Percentiles rank a stretch among this genome's conserved stretches.
Conservation (phyloP, 371 early-diverging fungal species). For the Chytridium lagenaria region DNA sequence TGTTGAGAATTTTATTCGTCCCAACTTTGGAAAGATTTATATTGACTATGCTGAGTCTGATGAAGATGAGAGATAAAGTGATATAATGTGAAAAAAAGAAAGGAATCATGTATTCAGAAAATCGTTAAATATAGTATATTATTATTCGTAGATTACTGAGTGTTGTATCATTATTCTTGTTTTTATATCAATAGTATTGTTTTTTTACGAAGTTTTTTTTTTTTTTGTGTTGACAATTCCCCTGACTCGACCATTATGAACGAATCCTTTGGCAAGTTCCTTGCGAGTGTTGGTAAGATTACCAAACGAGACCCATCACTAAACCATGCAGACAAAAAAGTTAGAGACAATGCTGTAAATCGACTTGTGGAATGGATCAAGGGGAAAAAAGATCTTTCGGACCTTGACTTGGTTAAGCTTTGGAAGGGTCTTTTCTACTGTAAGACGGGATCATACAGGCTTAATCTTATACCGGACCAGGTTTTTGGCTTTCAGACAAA, state of each 20-base stretch:
- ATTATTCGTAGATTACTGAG: not conserved
- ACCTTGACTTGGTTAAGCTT: constrained; percentile 78
- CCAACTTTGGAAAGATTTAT: constrained; percentile 2
- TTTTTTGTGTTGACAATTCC: not conserved
- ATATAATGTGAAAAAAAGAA: not conserved
- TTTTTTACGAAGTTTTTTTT: not conserved
- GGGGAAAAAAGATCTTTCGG: constrained; percentile 59
- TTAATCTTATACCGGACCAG: constrained; percentile 47
- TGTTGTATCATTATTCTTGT: too few species aligned
- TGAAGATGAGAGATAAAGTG: not conserved
- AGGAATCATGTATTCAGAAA: not conserved
- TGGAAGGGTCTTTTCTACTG: constrained; percentile 96
- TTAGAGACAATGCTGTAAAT: constrained; percentile 82
- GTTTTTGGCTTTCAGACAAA: constrained; percentile 96
- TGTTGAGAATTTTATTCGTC: not conserved
- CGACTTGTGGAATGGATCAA: constrained; percentile 67
- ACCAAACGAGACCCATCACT: not conserved
- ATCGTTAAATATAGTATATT: not conserved
- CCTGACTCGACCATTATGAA: not conserved
- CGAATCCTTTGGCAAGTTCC: not conserved
- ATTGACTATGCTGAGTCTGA: not conserved
- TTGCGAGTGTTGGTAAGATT: not conserved
- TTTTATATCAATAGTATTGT: too few species aligned
- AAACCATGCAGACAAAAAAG: constrained; percentile 68
- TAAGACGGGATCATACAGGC: constrained; percentile 47